These are phyloP conservation scores for Yamagishiella unicocca DNA, from an alignment of 139 green algal species.

Conservation along the genomic window DNA sequence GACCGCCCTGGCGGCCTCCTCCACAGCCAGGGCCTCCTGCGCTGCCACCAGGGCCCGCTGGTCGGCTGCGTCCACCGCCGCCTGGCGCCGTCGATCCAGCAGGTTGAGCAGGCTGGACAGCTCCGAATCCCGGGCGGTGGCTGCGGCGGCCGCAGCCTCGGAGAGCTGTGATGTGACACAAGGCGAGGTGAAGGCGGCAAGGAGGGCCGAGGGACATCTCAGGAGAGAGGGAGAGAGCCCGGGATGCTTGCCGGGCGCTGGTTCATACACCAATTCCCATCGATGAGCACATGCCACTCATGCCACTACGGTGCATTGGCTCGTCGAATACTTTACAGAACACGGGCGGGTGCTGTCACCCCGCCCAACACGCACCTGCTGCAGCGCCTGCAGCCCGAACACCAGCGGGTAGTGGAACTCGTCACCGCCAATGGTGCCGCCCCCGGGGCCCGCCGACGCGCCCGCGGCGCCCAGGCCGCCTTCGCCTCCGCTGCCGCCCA, in stretches of 20 bases:
- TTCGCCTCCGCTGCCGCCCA: no score
- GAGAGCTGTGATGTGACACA: not conserved
- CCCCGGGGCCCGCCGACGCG: not conserved
- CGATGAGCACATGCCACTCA: no score
- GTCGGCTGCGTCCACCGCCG: constrained; percentile 22
- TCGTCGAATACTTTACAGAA: no score
- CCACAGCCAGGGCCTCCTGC: not conserved
- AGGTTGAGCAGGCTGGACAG: constrained; percentile 6
- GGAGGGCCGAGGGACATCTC: not conserved
- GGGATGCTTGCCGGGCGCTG: no score
- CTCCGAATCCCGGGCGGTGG: constrained; percentile 19
- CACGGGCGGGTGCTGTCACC: no score
- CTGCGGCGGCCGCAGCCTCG: not conserved
- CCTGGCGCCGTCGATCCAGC: constrained; percentile 5
- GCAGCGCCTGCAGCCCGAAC: constrained; percentile 23
- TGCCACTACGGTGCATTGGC: no score
- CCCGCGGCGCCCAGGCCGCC: not conserved
- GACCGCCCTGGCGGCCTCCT: constrained; percentile 9
- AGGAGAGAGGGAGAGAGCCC: no score
- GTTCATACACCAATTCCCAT: no score
- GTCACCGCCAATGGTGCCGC: not conserved
- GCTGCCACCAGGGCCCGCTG: not conserved
- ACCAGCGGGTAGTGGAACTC: constrained; percentile 40
- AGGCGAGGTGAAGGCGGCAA: not conserved
- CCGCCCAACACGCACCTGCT: not conserved